phyloP scores from a whole-genome alignment of 2,329 filamentous ascomycete species.

The Hymenoscyphus scutula region DNA sequence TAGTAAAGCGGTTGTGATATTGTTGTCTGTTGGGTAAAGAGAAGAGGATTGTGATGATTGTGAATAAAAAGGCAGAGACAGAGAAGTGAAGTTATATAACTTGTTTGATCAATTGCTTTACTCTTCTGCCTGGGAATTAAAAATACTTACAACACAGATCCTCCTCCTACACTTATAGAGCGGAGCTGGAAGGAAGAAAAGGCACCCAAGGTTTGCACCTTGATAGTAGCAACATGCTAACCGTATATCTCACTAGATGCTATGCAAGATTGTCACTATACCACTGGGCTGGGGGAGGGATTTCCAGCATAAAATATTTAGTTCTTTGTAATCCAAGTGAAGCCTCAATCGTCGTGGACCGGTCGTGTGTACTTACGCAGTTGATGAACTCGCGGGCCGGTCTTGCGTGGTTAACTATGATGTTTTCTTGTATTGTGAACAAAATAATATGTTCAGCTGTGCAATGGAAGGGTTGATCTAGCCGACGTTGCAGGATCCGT shows the following conservation, averaged over 20 bases:
- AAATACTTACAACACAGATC: too few species aligned
- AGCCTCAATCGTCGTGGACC: background rate
- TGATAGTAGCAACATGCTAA: background rate
- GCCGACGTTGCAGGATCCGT: background rate
- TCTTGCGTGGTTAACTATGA: background rate
- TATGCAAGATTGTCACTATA: background rate
- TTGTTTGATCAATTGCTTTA: too few species aligned
- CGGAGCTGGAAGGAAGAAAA: background rate
- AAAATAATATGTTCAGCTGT: background rate
- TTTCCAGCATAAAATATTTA: background rate
- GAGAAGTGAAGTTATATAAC: background rate
- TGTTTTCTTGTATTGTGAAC: background rate
- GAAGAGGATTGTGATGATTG: background rate
- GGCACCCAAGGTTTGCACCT: background rate
- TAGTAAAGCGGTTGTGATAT: too few species aligned
- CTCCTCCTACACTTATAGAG: background rate
- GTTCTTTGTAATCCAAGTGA: background rate
- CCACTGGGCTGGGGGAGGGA: background rate
- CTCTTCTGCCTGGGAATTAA: too few species aligned
- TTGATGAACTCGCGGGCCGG: background rate
- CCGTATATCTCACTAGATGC: background rate
- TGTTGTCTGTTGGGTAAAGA: background rate
- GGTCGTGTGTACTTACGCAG: background rate
- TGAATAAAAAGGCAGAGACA: background rate
- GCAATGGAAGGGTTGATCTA: background rate